Conservation (phyloP, 2,329 filamentous ascomycete genomes). For the Penicillium thymicola region DNA sequence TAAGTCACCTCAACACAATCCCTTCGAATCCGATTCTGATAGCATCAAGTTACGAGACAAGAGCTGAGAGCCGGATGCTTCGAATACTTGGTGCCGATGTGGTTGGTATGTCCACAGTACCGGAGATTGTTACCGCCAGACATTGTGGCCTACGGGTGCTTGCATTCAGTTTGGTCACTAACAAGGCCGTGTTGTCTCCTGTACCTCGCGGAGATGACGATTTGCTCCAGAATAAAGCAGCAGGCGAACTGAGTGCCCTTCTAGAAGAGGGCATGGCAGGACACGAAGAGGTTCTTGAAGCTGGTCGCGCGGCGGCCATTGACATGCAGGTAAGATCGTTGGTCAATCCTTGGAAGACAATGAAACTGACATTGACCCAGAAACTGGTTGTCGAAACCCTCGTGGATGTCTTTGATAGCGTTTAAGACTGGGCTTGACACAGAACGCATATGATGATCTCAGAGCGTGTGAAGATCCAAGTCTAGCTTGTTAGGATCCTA, state of each 20-base stretch:
- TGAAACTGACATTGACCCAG: slow-evolving; percentile 27
- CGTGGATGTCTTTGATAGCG: slow-evolving; percentile 27
- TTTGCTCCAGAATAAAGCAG: slow-evolving; percentile 50
- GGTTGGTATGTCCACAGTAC: slow-evolving; percentile 69
- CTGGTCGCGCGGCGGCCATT: slow-evolving; percentile 56
- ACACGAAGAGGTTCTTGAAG: slow-evolving; percentile 64
- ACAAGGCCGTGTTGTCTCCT: slow-evolving; percentile 59
- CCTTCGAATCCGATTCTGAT: slow-evolving; percentile 12
- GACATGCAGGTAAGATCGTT: slow-evolving; percentile 57
- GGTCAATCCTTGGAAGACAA: not conserved
- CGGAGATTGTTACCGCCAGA: slow-evolving; percentile 64
- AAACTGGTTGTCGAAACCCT: slow-evolving; percentile 37
- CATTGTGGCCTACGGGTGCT: slow-evolving; percentile 62
- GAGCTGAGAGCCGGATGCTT: slow-evolving; percentile 63
- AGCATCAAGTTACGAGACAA: slow-evolving; percentile 56
- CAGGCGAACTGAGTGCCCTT: slow-evolving; percentile 52
- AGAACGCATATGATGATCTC: not conserved
- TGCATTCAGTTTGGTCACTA: slow-evolving; percentile 65
- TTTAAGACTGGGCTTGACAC: not conserved
- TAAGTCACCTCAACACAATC: slow-evolving; percentile 32
- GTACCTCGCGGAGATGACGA: slow-evolving; percentile 58
- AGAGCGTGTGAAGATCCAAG: not conserved
- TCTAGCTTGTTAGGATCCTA: not conserved
- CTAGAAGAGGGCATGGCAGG: slow-evolving; percentile 59
- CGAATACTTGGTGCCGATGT: slow-evolving; percentile 61